Evolutionary conservation across 768 basidiomycete genomes (phyloP).

Genomic region (Boletus sensibilis): DNA sequence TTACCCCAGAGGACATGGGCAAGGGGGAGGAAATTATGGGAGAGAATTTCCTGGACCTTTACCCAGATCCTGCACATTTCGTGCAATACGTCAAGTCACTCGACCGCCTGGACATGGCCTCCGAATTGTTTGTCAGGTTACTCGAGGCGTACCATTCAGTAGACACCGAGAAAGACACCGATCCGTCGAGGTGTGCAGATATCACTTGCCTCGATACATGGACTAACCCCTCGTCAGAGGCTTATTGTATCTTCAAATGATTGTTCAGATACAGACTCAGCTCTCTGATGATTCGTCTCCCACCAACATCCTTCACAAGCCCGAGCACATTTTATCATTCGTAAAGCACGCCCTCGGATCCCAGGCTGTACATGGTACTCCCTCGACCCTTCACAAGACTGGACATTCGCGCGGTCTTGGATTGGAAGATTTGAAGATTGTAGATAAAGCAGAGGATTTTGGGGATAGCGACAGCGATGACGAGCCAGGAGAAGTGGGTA

Average conservation of each 20-base stretch:
- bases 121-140: constrained; percentile 69
- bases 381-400: constrained; percentile 2
- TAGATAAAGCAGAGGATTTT: constrained; percentile 35
- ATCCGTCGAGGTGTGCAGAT: constrained; percentile 24
- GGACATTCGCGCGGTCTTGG: constrained; percentile 23
- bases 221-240: constrained; percentile 42
- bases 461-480: constrained; percentile 61
- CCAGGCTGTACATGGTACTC: constrained; percentile 2
- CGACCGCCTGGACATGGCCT: constrained; percentile 66
- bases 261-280: constrained; percentile 76
- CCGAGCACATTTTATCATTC: constrained; percentile 77
- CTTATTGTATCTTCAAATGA: constrained; percentile 74
- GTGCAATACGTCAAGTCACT: constrained; percentile 63
- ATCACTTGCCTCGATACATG: not conserved
- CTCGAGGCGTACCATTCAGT: constrained; percentile 63
- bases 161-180: constrained; percentile 18
- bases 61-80: constrained; percentile 74
- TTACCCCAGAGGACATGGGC: constrained; percentile 51
- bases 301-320: constrained; percentile 57
- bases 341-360: constrained; percentile 74
- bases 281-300: constrained; percentile 54
- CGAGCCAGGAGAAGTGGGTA: constrained; percentile 40
- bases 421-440: constrained; percentile 38
- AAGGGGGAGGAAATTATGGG: constrained; percentile 40
- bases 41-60: constrained; percentile 59